Base-by-base conservation (phyloP, 2,329 filamentous ascomycete species). In the Teratosphaeria gauchensis region DNA sequence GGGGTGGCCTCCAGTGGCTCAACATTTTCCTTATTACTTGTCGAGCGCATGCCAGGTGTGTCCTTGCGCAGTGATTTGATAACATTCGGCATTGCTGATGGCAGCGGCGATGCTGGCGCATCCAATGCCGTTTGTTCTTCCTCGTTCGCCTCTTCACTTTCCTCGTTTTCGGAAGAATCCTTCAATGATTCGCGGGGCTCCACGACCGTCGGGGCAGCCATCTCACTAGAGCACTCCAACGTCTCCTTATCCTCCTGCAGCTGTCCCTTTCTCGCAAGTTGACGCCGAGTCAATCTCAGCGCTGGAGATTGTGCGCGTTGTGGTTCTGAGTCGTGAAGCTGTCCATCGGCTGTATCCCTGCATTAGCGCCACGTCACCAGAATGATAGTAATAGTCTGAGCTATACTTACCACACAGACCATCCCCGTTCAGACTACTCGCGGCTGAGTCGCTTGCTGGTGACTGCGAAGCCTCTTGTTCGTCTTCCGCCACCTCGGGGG, bases 1-100 rank as follows among this genome's bases (percentile, higher is more conserved):
- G 32, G 42, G 1, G 38, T 38, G 6, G 56, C 35, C 28, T 55
- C 59, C 11, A 61, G 35, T 3, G 68, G 68, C 31, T 64, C 60
- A n/a, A 69, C 62, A 35, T 70, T 70, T 60, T 70, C 68, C 58
- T 71, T 70, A 59, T 71, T 70, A 53, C 67, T 69, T 19, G 66
- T 68, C 4, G 66, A 68, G 38, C 68, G 63, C 58, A 66, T 68
- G 31, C 59, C 61, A 3, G 63, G 61, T 28, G 60, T 63, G 12
- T 69, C 66, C n/a, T 64, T 66, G 32, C 65, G 64, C 7, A 67
- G 58, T 1, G 59, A 57, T 24, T 64, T 58, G 42, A 68, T 63
- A 5, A 65, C 63, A 19, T 65, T 63, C 4, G 67, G 64, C 21
- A 62, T 55, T 8, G 65, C 65, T 24, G 57, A 62, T 1, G 63